These are phyloP conservation scores for Pyrenophora graminea DNA, from an alignment of 2,329 filamentous ascomycete species.

Conservation along the genomic window DNA sequence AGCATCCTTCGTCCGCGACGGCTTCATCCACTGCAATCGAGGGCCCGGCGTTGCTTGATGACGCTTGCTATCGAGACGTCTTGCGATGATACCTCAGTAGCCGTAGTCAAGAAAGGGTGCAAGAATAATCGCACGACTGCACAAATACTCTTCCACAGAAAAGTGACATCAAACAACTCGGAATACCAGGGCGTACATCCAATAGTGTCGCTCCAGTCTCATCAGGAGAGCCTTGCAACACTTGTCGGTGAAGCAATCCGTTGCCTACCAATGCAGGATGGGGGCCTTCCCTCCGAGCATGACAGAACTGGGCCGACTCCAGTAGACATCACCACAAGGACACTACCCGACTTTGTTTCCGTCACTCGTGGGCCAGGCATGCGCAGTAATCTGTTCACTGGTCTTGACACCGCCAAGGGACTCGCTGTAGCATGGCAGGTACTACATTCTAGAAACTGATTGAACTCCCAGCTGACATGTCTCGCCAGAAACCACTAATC, in stretches of 20 bases:
- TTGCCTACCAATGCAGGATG: constrained; percentile 52
- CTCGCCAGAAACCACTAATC: constrained; percentile 67
- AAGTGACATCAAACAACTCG: constrained; percentile 78
- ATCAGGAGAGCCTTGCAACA: constrained; percentile 70
- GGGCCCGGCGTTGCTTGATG: constrained; percentile 35
- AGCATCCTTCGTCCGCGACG: constrained; percentile 9
- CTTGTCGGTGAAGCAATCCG: constrained; percentile 69
- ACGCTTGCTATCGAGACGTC: constrained; percentile 79
- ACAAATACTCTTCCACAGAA: constrained; percentile 75
- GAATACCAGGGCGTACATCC: constrained; percentile 80
- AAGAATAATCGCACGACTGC: constrained; percentile 45
- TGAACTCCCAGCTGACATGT: constrained; percentile 2
- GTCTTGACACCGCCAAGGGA: constrained; percentile 84
- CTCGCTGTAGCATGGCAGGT: constrained; percentile 77
- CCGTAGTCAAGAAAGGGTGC: constrained; percentile 68
- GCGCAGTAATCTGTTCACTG: constrained; percentile 74
- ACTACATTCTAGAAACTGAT: constrained; percentile 1
- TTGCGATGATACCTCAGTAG: constrained; percentile 92
- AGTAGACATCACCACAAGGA: constrained; percentile 9
- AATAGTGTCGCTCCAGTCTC: constrained; percentile 71
- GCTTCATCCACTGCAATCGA: constrained; percentile 8
- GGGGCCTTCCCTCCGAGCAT: not conserved
- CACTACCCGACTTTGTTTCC: constrained; percentile 78
- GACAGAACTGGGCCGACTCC: not conserved
- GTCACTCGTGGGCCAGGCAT: constrained; percentile 92